These are phyloP conservation scores for Solanum megistacrolobum DNA, from an alignment of 257 asterid species.

Conservation along the genomic window DNA sequence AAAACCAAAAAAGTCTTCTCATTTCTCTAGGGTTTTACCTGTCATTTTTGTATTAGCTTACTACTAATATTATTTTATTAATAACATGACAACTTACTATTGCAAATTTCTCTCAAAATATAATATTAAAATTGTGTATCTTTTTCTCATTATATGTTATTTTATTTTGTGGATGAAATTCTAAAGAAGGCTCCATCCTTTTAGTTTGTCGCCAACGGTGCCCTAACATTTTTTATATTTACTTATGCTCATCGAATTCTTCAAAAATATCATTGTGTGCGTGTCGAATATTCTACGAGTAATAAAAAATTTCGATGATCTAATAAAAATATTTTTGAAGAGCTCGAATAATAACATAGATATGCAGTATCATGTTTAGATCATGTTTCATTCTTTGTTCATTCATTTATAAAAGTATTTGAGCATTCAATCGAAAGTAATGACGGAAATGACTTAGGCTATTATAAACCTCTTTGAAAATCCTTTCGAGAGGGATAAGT, in stretches of 20 bases:
- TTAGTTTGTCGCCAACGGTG: slow-evolving; percentile 22
- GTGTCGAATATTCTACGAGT: fast-evolving
- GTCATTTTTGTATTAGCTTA: slow-evolving; percentile 61
- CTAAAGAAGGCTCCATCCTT: slow-evolving; percentile 31
- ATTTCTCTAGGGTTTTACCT: slow-evolving; percentile 46
- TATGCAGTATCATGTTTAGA: neutral
- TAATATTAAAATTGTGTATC: slow-evolving; percentile 18
- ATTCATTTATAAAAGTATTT: neutral
- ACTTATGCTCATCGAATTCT: neutral
- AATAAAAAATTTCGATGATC: neutral
- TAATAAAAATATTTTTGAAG: neutral
- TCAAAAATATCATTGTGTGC: neutral
- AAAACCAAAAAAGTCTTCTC: slow-evolving; percentile 39
- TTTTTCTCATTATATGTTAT: slow-evolving; percentile 24
- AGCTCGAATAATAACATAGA: neutral
- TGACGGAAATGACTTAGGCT: neutral
- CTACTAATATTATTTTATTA: slow-evolving; percentile 2
- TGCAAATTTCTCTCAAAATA: slow-evolving; percentile 23
- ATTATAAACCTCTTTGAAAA: neutral
- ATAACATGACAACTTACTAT: slow-evolving; percentile 21
- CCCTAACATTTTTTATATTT: neutral
- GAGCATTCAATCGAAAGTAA: neutral
- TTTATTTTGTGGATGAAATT: slow-evolving; percentile 29
- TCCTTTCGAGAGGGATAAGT: neutral
- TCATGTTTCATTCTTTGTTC: neutral